phyloP scores from a whole-genome alignment of 768 basidiomycete genomes.

The Russula olivacea region DNA sequence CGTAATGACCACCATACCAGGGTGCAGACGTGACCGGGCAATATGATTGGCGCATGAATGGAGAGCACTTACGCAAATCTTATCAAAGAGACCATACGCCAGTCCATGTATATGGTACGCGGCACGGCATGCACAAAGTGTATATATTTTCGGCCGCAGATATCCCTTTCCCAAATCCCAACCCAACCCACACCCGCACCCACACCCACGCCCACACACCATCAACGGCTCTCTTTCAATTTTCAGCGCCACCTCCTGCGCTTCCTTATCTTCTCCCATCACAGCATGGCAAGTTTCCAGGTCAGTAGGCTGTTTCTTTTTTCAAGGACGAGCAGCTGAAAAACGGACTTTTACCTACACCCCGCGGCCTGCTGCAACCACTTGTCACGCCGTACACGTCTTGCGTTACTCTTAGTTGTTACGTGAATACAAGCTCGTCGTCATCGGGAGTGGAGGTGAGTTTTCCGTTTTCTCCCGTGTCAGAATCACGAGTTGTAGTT shows the following conservation, averaged over 20 bases:
- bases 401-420: slow-evolving; percentile 66
- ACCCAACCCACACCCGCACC: no score
- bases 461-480: slow-evolving; percentile 2
- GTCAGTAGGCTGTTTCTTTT: slow-evolving; percentile 47
- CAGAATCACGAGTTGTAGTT: neutral
- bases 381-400: no score
- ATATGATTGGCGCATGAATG: neutral
- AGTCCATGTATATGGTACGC: no score
- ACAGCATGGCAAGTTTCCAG: slow-evolving; percentile 6
- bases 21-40: neutral
- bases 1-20: neutral
- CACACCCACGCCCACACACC: no score
- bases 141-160: no score
- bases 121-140: no score
- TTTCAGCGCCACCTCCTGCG: neutral
- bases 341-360: no score
- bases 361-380: no score
- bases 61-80: slow-evolving; percentile 1
- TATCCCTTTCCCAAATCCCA: no score
- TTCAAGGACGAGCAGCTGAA: neutral
- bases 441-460: slow-evolving; percentile 94
- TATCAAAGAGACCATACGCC: neutral
- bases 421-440: slow-evolving; percentile 97
- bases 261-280: neutral
- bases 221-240: no score